phyloP scores from a whole-genome alignment of 1,284 basidiomycete species.

The Anthracocystis panici-leucophaei region DNA sequence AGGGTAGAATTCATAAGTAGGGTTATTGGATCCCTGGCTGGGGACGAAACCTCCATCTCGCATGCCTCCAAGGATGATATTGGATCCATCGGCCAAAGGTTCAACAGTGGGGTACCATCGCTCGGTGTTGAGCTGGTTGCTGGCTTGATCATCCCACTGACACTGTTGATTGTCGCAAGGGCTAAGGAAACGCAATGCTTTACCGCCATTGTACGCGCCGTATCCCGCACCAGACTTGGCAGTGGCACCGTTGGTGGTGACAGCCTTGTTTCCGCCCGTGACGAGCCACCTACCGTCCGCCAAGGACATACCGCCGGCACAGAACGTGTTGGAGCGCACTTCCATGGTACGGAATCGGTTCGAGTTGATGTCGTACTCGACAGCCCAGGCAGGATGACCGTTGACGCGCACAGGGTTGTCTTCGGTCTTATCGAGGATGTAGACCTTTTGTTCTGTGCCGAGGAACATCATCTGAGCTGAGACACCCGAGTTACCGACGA shows the following conservation, averaged over 20 bases:
- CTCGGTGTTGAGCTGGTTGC: conserved; percentile 53
- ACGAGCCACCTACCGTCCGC: conserved; percentile 59
- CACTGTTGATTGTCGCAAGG: conserved; percentile 52
- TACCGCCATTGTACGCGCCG: conserved; percentile 56
- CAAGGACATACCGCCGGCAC: conserved; percentile 60
- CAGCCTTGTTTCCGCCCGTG: conserved; percentile 62
- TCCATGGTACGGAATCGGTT: conserved; percentile 51
- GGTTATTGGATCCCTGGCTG: conserved; percentile 50
- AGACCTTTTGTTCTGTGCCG: conserved; percentile 55
- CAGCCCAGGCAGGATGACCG: conserved; percentile 60
- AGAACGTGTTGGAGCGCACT: conserved; percentile 62
- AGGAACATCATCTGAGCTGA: conserved; percentile 66
- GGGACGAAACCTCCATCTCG: conserved; percentile 61
- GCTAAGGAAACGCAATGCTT: conserved; percentile 51
- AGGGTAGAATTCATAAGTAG: conserved; percentile 64
- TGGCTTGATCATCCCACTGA: conserved; percentile 47
- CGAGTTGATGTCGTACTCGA: conserved; percentile 56
- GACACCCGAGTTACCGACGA: conserved; percentile 62
- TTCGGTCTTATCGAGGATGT: conserved; percentile 65
- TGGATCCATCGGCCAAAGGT: conserved; percentile 52
- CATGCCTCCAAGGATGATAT: conserved; percentile 61
- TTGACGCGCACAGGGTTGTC: conserved; percentile 54
- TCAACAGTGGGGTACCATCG: conserved; percentile 67
- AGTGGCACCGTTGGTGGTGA: conserved; percentile 48
- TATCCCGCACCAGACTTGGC: conserved; percentile 47